Conservation (phyloP, 2,329 filamentous ascomycete species). For the Akanthomyces lecanii region DNA sequence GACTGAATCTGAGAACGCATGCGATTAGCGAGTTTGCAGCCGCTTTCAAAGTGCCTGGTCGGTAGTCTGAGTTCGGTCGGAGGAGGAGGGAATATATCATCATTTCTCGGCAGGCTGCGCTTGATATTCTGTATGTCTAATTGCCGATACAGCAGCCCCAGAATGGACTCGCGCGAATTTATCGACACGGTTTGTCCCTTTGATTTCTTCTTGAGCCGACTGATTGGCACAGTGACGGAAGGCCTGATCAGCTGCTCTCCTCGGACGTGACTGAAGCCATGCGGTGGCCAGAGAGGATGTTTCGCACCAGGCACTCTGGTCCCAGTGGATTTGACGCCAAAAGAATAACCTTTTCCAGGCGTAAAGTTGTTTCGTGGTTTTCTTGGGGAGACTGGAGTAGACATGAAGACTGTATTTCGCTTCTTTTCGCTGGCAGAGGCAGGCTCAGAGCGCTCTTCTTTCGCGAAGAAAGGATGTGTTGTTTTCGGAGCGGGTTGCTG, state of each 20-base stretch:
- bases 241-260: slow-evolving; percentile 29
- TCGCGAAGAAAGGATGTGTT: slow-evolving; percentile 42
- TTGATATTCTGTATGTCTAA: slow-evolving; percentile 20
- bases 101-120: slow-evolving; percentile 27
- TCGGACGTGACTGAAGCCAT: slow-evolving; percentile 60
- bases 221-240: background rate
- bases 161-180: slow-evolving; percentile 38
- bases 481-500: slow-evolving; percentile 25
- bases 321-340: slow-evolving; percentile 41
- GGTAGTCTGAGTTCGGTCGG: slow-evolving; percentile 52
- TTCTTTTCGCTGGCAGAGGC: slow-evolving; percentile 24
- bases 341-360: slow-evolving; percentile 35
- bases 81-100: slow-evolving; percentile 40
- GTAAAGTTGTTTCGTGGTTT: slow-evolving; percentile 32
- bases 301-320: slow-evolving; percentile 62
- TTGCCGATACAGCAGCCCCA: slow-evolving; percentile 23
- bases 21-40: slow-evolving; percentile 47
- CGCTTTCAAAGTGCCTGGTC: slow-evolving; percentile 54
- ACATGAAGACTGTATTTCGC: slow-evolving; percentile 44
- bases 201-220: slow-evolving; percentile 37
- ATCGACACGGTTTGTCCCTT: slow-evolving; percentile 46
- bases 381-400: slow-evolving; percentile 51
- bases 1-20: slow-evolving; percentile 45
- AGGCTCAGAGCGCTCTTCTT: slow-evolving; percentile 29
- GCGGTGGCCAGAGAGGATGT: slow-evolving; percentile 68